phyloP scores from a whole-genome alignment of 768 basidiomycete species.

The Tulasnella sp. region DNA sequence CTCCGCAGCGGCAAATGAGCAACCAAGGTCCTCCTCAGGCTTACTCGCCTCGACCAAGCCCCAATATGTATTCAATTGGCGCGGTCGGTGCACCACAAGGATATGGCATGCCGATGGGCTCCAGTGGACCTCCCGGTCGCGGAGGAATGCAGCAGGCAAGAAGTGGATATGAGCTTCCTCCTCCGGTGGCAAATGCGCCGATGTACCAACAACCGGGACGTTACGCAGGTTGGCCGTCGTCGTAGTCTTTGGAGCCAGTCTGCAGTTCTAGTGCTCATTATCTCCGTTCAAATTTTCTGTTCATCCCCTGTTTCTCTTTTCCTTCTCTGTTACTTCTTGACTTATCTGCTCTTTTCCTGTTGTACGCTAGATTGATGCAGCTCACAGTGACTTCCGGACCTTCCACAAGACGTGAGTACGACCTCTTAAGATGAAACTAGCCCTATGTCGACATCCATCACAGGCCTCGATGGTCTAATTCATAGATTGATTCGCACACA shows the following conservation, averaged over 20 bases:
- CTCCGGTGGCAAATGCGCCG: background rate
- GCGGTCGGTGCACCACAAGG: background rate
- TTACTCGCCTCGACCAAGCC: background rate
- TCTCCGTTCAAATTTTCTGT: background rate
- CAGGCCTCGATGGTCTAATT: no score
- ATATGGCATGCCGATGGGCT: background rate
- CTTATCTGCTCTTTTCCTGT: conserved; percentile 1
- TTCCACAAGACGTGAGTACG: no score
- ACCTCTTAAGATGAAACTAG: no score
- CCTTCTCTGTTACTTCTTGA: conserved; percentile 1
- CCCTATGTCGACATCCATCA: no score
- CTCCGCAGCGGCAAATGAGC: background rate
- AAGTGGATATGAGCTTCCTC: conserved; percentile 5
- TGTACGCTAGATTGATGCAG: no score
- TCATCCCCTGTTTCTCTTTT: background rate
- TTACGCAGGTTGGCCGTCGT: conserved; percentile 1
- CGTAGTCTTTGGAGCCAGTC: background rate
- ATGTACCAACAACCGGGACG: background rate
- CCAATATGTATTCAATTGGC: background rate
- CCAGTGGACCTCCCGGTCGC: conserved; percentile 1
- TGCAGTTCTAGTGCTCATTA: background rate
- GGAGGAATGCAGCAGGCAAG: background rate
- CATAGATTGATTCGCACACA: no score
- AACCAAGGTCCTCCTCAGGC: background rate
- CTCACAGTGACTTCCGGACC: no score